A percentile compares a stretch with the other conserved stretches of the same genome.
Conservation (phyloP, 495 filamentous ascomycete species). For the Lasiosphaeris hirsuta region DNA sequence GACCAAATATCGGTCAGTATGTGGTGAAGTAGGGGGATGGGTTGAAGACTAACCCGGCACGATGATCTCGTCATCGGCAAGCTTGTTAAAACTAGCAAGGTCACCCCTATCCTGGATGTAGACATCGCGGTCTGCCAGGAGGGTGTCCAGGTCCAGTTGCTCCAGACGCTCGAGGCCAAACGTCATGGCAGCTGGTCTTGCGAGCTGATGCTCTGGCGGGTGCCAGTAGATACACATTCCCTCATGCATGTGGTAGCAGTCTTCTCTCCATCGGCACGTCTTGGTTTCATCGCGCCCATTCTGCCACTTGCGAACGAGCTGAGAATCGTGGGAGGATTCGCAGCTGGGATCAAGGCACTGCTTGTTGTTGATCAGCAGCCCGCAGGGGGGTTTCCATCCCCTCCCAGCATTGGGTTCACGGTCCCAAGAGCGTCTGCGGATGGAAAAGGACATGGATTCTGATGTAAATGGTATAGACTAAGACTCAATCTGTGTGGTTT, state of each 20-base stretch:
- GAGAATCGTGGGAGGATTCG: neutral
- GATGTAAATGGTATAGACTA: too few species aligned
- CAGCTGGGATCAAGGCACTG: too few species aligned
- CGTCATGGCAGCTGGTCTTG: neutral
- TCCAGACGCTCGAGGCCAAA: neutral
- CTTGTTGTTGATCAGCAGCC: too few species aligned
- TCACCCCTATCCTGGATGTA: slow-evolving; percentile 10
- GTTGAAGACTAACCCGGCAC: slow-evolving; percentile 20
- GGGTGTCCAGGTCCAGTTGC: neutral
- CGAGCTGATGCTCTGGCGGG: neutral
- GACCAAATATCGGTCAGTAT: neutral
- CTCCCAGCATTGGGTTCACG: too few species aligned
- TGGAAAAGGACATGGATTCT: too few species aligned
- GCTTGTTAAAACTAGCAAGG: slow-evolving; percentile 28
- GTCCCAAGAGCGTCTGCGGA: too few species aligned
- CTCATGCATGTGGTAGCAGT: neutral
- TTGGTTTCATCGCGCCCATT: neutral
- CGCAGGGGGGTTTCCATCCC: too few species aligned
- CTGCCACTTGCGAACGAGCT: neutral
- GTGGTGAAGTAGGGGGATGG: neutral
- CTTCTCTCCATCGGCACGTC: neutral
- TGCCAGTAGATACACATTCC: slow-evolving; percentile 12
- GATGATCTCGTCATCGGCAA: slow-evolving; percentile 19
- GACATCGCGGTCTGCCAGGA: neutral
- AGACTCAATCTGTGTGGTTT: too few species aligned